Conservation (phyloP, 495 filamentous ascomycete species). For the Cladorrhinum samala region DNA sequence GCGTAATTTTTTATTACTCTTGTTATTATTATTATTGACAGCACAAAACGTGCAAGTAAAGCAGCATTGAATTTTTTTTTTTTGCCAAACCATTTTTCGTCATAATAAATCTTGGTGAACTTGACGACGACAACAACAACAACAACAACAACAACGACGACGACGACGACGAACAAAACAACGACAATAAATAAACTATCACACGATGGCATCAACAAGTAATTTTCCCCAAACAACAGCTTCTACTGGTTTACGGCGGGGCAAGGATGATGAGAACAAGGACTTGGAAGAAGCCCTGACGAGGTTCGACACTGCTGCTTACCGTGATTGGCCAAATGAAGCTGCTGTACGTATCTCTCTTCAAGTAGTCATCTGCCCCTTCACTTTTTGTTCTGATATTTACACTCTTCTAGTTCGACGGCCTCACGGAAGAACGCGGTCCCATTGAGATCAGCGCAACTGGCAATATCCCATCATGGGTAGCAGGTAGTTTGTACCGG, state of each 20-base stretch:
- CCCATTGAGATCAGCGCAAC: constrained; percentile 34
- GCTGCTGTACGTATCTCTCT: constrained; percentile 31
- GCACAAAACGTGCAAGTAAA: too few species aligned
- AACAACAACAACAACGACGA: too few species aligned
- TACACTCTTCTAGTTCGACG: constrained; percentile 39
- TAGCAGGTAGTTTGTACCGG: constrained; percentile 59
- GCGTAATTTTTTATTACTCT: too few species aligned
- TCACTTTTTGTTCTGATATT: background rate
- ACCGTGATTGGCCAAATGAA: constrained; percentile 38
- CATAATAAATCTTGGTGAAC: too few species aligned
- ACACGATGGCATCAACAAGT: too few species aligned
- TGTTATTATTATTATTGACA: too few species aligned
- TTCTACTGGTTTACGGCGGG: background rate
- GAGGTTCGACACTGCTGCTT: constrained; percentile 2
- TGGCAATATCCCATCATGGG: constrained; percentile 40
- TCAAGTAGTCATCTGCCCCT: background rate
- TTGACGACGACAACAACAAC: too few species aligned
- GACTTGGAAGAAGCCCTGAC: background rate
- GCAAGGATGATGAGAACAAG: background rate
- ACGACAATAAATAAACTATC: too few species aligned
- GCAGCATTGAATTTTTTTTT: too few species aligned
- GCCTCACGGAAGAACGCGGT: constrained; percentile 38
- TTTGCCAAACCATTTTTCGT: too few species aligned
- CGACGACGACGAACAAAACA: too few species aligned
- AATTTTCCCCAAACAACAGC: background rate